Base-by-base conservation (phyloP, 345 rosid genomes). In the Brassica juncea region DNA sequence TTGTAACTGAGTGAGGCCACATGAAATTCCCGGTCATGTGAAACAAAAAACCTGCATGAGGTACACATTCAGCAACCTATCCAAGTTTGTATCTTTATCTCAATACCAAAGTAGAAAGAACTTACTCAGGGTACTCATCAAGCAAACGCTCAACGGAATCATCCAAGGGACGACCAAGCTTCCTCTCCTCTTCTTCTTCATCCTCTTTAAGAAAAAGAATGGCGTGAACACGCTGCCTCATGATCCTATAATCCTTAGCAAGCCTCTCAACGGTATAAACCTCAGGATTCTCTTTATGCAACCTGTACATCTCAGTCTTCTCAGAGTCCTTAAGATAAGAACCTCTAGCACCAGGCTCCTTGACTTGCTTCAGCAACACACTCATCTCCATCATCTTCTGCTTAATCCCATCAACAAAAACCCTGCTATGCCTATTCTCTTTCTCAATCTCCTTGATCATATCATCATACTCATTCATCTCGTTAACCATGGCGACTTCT, bases 201-300 rank as follows among this genome's bases (percentile, higher is more conserved):
- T 86, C 84, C 78, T 95, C 90, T 77, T 95, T 95, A 74, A 93
- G 85, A 94, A 97, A 95, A 79, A 95, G 93, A 81, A 95, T 93
- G 5, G 98, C 97, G 67, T 93, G 96, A 71, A 95, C 98, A 76
- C 98, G 87, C 85, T 95, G 99, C 80, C 98, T 89, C 98, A 95
- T 90, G 34, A 95, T 86, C 87, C 97, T 90, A 68, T 85, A 95
- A 81, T 95, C 98, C 79, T 91, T 95, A 8, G 99, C 94, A 80
- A 93, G 90, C 83, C 78, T 89, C 84, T 89, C 92, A 72, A 93
- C 77, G 0, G 96, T 91, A 81, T 95, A 88, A 0, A 87, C 89
- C 81, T 88, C 98, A 0, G 96, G 98, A 77, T 91, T 86, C 83
- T 93, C 84, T 82, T 93, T 91, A 74, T 91, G 97, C 84, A 91